A percentile compares a stretch with the other conserved stretches of the same genome.
phyloP scores from a whole-genome alignment of 805 yeast species.

The Teunomyces barrocoloradensis region DNA sequence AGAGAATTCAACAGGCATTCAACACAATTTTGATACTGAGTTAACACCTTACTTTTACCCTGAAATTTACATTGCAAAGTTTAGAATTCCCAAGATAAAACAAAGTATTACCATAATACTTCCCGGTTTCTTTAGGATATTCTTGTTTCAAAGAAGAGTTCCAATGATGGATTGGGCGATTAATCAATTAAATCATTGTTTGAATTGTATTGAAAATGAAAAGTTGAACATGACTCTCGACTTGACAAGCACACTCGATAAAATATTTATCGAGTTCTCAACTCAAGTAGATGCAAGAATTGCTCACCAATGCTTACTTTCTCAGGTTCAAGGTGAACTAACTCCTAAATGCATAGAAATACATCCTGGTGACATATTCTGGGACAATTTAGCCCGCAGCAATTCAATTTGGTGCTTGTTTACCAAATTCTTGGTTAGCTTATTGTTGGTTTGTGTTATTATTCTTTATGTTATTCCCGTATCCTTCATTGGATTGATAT shows the following conservation, averaged over 20 bases:
- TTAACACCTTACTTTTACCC: slow-evolving; percentile 27
- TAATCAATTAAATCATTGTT: slow-evolving; percentile 14
- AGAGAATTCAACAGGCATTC: not conserved
- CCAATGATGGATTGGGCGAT: slow-evolving; percentile 29
- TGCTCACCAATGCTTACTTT: slow-evolving; percentile 57
- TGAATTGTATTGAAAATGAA: slow-evolving; percentile 16
- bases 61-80: slow-evolving; percentile 24
- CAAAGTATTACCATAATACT: slow-evolving; percentile 18
- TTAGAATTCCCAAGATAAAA: slow-evolving; percentile 19
- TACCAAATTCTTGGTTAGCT: slow-evolving; percentile 44
- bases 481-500: slow-evolving; percentile 70
- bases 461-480: slow-evolving; percentile 77
- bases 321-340: slow-evolving; percentile 41
- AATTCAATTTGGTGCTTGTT: slow-evolving; percentile 35
- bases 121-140: slow-evolving; percentile 29
- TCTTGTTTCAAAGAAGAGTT: slow-evolving; percentile 20
- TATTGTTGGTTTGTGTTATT: slow-evolving; percentile 49
- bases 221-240: slow-evolving; percentile 16
- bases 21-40: not conserved
- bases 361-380: slow-evolving; percentile 65
- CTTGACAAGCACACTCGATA: slow-evolving; percentile 28
- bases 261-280: slow-evolving; percentile 63
- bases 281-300: slow-evolving; percentile 57
- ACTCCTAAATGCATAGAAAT: slow-evolving; percentile 49
- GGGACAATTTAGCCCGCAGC: slow-evolving; percentile 56